Base-by-base conservation (phyloP, 148 eudicot species). In the Nepenthes gracilis region DNA sequence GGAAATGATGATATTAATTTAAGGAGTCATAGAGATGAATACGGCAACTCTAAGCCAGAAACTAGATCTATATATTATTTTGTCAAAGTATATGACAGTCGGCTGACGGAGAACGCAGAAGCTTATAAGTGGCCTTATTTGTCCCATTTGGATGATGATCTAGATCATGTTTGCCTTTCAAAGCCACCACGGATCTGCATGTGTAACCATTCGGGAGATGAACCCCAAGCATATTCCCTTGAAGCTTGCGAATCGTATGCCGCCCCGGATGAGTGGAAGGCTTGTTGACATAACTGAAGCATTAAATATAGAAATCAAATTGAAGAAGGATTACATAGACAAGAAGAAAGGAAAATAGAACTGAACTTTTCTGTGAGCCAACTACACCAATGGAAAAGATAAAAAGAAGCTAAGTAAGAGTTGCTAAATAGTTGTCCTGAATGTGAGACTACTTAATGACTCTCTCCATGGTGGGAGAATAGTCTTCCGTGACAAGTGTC, bases 161-260 rank as follows among this genome's bases (percentile, higher is more conserved):
- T 33, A 54, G 9, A 58, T 70, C 65, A 78, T 11, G 77, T 51
- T 55, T 72, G 62, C 64, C 90, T 68, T 64, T 84, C 81, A 45
- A 78, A 81, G 67, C 72, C 68, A 32, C 89, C 74, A 34, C 90
- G 86, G 52, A 81, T 64, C 69, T 84, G 89, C 89, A 81, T 84
- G 43, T 78, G 89, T 55, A 81, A 67, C 89, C 85, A 81, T 62
- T 84, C 85, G 43, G 85, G 83, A 35, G 85, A 74, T 58, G 85
- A 69, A 57, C 74, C 71, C 59, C 75, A 74, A 14, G 43, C 70
- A 14, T 75, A 74, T 60, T 83, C 83, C 55, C 84, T 66, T 37
- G 82, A 54, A 43, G 78, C 62, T 78, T 78, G 83, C 35, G 88
- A 71, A 34, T 56, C 72, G 54, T 68, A 83, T 61, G 65, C 68